Conservation (phyloP, 1,284 basidiomycete species). For the Gomphus bonarii region DNA sequence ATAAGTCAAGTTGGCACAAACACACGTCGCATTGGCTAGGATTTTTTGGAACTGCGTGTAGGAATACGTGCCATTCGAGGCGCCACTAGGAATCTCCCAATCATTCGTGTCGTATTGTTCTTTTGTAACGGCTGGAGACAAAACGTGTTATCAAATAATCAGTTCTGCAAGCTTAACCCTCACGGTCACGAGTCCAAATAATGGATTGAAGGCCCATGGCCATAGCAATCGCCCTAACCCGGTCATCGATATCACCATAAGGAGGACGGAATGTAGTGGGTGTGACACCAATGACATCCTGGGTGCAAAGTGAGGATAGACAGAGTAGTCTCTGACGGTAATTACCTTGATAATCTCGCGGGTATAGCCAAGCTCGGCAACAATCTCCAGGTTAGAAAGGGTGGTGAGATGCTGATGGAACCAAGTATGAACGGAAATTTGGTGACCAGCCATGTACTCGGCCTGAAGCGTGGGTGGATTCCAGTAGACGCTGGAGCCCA, state of each 20-base stretch:
- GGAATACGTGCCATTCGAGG: constrained; percentile 46
- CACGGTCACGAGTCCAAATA: constrained; percentile 63
- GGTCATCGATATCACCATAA: constrained; percentile 67
- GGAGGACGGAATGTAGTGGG: constrained; percentile 72
- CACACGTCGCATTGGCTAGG: constrained; percentile 44
- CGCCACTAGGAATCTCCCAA: constrained; percentile 74
- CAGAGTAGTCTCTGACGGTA: constrained; percentile 14
- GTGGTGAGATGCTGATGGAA: constrained; percentile 73
- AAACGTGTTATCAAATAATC: neutral
- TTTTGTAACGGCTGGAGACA: constrained; percentile 15
- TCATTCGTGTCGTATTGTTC: constrained; percentile 78
- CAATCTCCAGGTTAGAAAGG: constrained; percentile 78
- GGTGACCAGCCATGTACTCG: constrained; percentile 81
- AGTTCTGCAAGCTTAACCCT: constrained; percentile 22
- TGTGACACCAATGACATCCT: constrained; percentile 60
- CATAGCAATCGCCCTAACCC: constrained; percentile 75
- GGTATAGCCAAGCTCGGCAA: constrained; percentile 91
- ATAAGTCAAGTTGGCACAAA: constrained; percentile 37
- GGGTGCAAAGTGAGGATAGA: neutral
- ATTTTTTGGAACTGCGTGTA: constrained; percentile 51
- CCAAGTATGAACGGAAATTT: constrained; percentile 75
- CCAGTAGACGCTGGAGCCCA: constrained; percentile 84
- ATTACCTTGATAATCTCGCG: constrained; percentile 66
- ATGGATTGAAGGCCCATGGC: constrained; percentile 77
- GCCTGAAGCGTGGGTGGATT: constrained; percentile 67